Evolutionary conservation across 108 stramenopile genomes (phyloP).

Genomic region (Parmales sp.): DNA sequence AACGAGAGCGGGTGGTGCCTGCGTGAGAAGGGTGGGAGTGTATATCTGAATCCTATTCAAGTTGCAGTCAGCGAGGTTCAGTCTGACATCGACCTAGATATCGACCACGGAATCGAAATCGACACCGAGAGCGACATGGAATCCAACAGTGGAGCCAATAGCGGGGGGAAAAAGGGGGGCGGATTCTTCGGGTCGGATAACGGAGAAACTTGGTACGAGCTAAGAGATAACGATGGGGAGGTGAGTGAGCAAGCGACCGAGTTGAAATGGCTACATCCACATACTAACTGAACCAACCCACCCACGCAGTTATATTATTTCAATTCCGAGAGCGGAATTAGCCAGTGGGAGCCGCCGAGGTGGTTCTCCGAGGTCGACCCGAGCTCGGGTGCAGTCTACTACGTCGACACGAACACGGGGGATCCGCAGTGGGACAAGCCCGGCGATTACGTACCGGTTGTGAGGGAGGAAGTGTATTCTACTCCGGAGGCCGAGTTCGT

Average conservation of each 20-base stretch:
- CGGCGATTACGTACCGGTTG: slow-evolving; percentile 25
- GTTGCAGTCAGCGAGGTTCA: slow-evolving; percentile 6
- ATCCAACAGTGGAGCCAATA: too few relatives aligned
- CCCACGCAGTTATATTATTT: slow-evolving; percentile 36
- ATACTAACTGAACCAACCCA: too few relatives aligned
- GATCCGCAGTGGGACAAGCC: slow-evolving; percentile 34
- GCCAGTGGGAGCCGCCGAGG: slow-evolving; percentile 30
- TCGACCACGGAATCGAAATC: background rate
- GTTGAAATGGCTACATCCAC: too few relatives aligned
- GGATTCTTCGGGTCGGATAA: too few relatives aligned
- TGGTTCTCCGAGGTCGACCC: slow-evolving; percentile 30
- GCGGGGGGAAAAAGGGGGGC: too few relatives aligned
- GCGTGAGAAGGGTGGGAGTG: slow-evolving; percentile 1
- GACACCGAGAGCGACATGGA: slow-evolving; percentile 3
- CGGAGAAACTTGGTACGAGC: slow-evolving; percentile 23
- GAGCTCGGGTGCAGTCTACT: slow-evolving; percentile 20
- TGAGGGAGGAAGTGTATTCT: slow-evolving; percentile 25
- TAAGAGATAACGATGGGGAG: slow-evolving; percentile 19
- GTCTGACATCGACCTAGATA: background rate
- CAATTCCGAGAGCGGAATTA: slow-evolving; percentile 18
- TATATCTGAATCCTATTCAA: too few relatives aligned
- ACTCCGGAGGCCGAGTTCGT: slow-evolving; percentile 22
- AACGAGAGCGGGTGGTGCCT: slow-evolving; percentile 17
- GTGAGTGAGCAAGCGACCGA: too few relatives aligned
- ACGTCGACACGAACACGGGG: slow-evolving; percentile 23